A percentile compares a stretch with the other conserved stretches of the same genome.
Evolutionary conservation across 306 rosid genomes (phyloP).

Genomic region (Castanopsis chinensis): DNA sequence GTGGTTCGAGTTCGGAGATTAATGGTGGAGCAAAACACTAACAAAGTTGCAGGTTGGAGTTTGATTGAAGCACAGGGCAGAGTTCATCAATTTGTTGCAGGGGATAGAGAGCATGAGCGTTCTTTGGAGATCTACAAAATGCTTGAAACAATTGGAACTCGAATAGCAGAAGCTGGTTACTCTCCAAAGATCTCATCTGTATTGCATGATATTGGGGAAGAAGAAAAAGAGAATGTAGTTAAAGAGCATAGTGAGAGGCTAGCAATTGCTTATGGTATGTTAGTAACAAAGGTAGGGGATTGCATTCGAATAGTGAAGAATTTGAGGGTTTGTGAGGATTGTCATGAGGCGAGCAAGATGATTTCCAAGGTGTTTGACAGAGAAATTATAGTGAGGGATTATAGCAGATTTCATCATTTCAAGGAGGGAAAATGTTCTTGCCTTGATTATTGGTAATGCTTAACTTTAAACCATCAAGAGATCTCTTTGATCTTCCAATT

Average conservation of each 20-base stretch:
- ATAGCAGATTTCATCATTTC: constrained; percentile 58
- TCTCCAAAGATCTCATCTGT: constrained; percentile 36
- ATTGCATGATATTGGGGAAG: constrained; percentile 47
- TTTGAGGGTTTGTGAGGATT: constrained; percentile 50
- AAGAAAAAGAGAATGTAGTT: constrained; percentile 43
- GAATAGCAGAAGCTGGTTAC: constrained; percentile 52
- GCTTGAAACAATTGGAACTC: constrained; percentile 49
- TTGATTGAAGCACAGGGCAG: constrained; percentile 67
- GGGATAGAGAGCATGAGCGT: constrained; percentile 61
- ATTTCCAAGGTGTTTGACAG: constrained; percentile 45
- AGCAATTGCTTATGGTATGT: constrained; percentile 44
- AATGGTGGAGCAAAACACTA: constrained; percentile 45
- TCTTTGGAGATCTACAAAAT: constrained; percentile 48
- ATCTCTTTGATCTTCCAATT: no score
- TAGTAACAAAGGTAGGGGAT: constrained; percentile 40
- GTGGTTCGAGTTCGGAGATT: constrained; percentile 62
- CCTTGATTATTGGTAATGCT: constrained; percentile 34
- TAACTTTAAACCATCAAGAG: neutral
- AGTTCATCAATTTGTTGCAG: constrained; percentile 74
- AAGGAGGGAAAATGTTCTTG: constrained; percentile 48
- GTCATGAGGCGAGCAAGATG: constrained; percentile 50
- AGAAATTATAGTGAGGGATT: constrained; percentile 48
- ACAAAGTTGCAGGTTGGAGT: constrained; percentile 77
- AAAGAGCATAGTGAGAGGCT: constrained; percentile 48
- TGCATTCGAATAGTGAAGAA: constrained; percentile 50